These are phyloP conservation scores for Eucalyptus cloeziana DNA, from an alignment of 345 rosid species.

Conservation along the genomic window DNA sequence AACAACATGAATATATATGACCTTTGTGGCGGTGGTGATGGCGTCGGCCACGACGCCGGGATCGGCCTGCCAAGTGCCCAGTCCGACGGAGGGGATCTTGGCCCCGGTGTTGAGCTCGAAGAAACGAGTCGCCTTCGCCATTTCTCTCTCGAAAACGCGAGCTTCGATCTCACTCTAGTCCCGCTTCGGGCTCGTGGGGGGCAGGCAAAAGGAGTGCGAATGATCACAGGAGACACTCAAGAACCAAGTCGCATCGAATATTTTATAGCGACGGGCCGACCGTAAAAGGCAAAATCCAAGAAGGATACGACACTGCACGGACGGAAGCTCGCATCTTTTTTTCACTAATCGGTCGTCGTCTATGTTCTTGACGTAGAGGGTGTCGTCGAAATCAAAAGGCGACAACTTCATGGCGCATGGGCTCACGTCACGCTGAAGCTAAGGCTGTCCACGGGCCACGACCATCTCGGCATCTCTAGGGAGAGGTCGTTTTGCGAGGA, in stretches of 20 bases:
- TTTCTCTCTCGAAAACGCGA: background rate
- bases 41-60: constrained; percentile 14
- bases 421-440: background rate
- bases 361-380: background rate
- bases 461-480: background rate
- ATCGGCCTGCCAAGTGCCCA: constrained; percentile 30
- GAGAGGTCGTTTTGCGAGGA: background rate
- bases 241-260: background rate
- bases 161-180: background rate
- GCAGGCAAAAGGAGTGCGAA: background rate
- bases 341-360: background rate
- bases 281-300: background rate
- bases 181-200: background rate
- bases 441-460: background rate
- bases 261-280: background rate
- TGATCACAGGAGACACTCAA: background rate
- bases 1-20: background rate
- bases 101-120: constrained; percentile 41
- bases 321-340: background rate
- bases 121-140: constrained; percentile 18
- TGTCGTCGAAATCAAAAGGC: background rate
- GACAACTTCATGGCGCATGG: background rate
- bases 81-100: constrained; percentile 34
- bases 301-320: background rate
- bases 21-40: constrained; percentile 15